These are phyloP conservation scores for Phialophora expanda DNA, from an alignment of 2,329 filamentous ascomycete genomes.

Conservation along the genomic window DNA sequence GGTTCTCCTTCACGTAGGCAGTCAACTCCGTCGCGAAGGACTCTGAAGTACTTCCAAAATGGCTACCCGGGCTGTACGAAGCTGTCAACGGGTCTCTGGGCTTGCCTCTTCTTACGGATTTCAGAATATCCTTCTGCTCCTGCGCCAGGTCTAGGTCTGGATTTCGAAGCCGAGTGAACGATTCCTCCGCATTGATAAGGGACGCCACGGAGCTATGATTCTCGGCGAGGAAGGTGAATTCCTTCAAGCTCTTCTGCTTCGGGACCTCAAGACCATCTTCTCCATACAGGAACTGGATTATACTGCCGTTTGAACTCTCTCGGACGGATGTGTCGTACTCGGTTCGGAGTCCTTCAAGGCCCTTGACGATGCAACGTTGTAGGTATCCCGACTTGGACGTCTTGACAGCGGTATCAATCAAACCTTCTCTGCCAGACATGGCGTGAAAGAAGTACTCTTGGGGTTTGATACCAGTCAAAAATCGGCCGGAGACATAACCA, in stretches of 20 bases:
- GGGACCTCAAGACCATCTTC: slow-evolving; percentile 94
- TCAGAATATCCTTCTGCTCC: slow-evolving; percentile 65
- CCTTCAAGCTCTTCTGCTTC: slow-evolving; percentile 86
- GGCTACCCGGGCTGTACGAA: slow-evolving; percentile 74
- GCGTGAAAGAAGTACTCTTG: slow-evolving; percentile 99
- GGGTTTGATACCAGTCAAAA: slow-evolving; percentile 95
- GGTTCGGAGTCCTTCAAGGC: slow-evolving; percentile 92
- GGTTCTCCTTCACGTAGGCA: slow-evolving; percentile 79
- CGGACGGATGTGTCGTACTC: slow-evolving; percentile 94
- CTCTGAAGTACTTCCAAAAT: slow-evolving; percentile 87
- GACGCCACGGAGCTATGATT: slow-evolving; percentile 83
- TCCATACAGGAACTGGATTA: slow-evolving; percentile 95
- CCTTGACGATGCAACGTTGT: slow-evolving; percentile 96
- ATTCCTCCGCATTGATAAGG: slow-evolving; percentile 70
- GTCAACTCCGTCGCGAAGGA: slow-evolving; percentile 75
- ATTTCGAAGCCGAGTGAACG: slow-evolving; percentile 21
- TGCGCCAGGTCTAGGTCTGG: slow-evolving; percentile 28
- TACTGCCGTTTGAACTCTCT: slow-evolving; percentile 82
- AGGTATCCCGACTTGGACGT: slow-evolving; percentile 96
- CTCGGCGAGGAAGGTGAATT: slow-evolving; percentile 87
- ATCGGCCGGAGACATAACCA: slow-evolving; percentile 92
- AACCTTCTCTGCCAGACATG: slow-evolving; percentile 97
- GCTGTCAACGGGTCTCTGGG: slow-evolving; percentile 77
- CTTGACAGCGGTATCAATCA: slow-evolving; percentile 99
- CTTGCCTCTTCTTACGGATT: slow-evolving; percentile 61